Evolutionary conservation across 352 stramenopile genomes (phyloP).

Genomic region (Phytophthora capsici): DNA sequence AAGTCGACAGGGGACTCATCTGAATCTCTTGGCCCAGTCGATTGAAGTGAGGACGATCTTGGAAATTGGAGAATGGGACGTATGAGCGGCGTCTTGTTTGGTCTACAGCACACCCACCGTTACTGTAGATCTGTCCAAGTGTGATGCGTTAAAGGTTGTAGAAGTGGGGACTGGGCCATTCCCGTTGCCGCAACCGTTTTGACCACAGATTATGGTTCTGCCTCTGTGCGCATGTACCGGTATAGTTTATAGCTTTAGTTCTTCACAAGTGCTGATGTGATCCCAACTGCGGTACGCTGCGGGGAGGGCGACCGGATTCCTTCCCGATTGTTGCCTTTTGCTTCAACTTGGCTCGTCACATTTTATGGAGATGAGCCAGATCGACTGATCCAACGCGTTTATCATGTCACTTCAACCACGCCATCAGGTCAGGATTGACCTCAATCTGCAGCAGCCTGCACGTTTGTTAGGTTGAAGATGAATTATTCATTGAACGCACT

Average conservation of each 20-base stretch:
- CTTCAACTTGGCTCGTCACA: slow-evolving; percentile 30
- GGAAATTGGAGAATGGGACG: no score
- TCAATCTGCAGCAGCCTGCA: neutral
- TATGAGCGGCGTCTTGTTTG: no score
- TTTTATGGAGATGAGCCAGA: slow-evolving; percentile 4
- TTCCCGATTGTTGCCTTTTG: slow-evolving; percentile 1
- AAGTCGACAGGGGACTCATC: neutral
- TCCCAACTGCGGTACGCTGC: no score
- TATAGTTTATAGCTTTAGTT: neutral
- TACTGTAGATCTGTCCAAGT: neutral
- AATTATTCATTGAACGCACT: no score
- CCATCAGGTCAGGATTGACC: neutral
- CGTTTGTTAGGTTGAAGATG: no score
- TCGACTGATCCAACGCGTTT: slow-evolving; percentile 9
- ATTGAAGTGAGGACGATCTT: no score
- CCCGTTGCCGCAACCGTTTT: no score
- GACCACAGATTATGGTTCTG: no score
- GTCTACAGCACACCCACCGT: neutral
- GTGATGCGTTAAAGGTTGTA: slow-evolving; percentile 8
- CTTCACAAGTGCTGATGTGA: no score
- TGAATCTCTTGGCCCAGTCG: no score
- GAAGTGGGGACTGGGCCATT: neutral
- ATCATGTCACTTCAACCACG: slow-evolving; percentile 7
- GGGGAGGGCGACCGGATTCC: slow-evolving; percentile 1
- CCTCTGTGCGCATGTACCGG: neutral